A percentile compares a stretch with the other conserved stretches of the same genome.
Conservation (phyloP, 2,329 filamentous ascomycete genomes). For the Alternaria sp. region DNA sequence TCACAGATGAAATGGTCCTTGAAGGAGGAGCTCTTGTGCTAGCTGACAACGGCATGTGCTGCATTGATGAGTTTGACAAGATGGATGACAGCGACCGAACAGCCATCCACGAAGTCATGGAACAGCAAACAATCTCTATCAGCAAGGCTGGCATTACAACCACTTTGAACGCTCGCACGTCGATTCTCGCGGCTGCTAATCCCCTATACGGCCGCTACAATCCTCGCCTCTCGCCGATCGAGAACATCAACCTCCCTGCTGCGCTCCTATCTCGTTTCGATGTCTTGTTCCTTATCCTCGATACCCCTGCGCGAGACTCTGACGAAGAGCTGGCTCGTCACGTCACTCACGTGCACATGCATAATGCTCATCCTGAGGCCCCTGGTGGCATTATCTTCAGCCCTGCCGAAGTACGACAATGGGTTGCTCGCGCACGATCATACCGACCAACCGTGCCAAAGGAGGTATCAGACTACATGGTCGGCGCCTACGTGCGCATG, state of each 20-base stretch:
- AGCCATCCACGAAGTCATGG: slow-evolving; percentile 88
- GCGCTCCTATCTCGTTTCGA: slow-evolving; percentile 97
- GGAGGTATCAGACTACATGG: slow-evolving; percentile 91
- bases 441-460: slow-evolving; percentile 88
- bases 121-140: slow-evolving; percentile 86
- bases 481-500: slow-evolving; percentile 94
- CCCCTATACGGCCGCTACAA: slow-evolving; percentile 98
- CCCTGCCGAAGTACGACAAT: slow-evolving; percentile 92
- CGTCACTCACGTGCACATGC: slow-evolving; percentile 96
- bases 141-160: slow-evolving; percentile 96
- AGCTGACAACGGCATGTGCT: slow-evolving; percentile 85
- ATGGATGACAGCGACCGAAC: slow-evolving; percentile 86
- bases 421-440: slow-evolving; percentile 89
- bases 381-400: slow-evolving; percentile 78
- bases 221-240: slow-evolving; percentile 93
- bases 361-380: slow-evolving; percentile 85
- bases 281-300: slow-evolving; percentile 93
- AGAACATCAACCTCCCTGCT: slow-evolving; percentile 99
- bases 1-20: slow-evolving; percentile 84
- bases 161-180: slow-evolving; percentile 93
- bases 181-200: slow-evolving; percentile 94
- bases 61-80: slow-evolving; percentile 88
- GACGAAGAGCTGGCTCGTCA: slow-evolving; percentile 95
- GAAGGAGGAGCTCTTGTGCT: slow-evolving; percentile 82
- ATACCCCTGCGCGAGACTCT: slow-evolving; percentile 86